Evolutionary conservation across 352 stramenopile species (phyloP), one percentile per base, ranked within the genome.

Genomic region (Globisporangium rhizosaccharum): DNA sequence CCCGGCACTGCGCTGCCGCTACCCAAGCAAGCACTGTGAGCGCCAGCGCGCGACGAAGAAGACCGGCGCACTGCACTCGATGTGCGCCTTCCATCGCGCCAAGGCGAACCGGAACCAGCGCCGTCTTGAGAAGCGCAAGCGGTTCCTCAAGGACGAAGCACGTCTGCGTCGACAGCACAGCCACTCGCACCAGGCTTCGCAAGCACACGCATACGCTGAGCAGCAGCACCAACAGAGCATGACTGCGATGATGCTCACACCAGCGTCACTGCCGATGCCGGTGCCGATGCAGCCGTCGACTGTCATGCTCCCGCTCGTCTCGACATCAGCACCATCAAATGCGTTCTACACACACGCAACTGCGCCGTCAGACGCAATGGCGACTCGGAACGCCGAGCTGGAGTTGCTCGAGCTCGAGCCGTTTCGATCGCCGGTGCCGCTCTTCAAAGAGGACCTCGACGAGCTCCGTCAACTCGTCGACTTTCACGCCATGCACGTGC

Each of bases 391-490:
- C 28, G 70, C 72, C 17, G 44, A 56, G 20, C 39, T 60, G 56
- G 41, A 51, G 30, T 28, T 62, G 18, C 26, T 26, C 46, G 60
- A 61, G 36, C 37, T 78, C 15, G 71, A 78, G 59, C 71, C 71
- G 14, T 78, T 78, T 54, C 65, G 62, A 10, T 62, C 62, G 18
- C 71, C 71, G 1, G 62, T 67, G 30, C 61, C 62, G 44, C 59
- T 78, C 39, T 73, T 69, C 30, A 60, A 70, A 23, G 71, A 75
- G 30, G 71, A 78, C 55, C 65, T 78, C 30, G 65, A 73, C 45
- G 71, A 75, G 62, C 62, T 78, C 36, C 62, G 54, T 8, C 67
- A 67, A 54, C 65, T 78, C 30, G 71, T 78, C 56, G 68, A 70
- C 49, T 48, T 72, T 30, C 60, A 23, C 42, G 51, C 66, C 50